Percentiles rank a stretch among this genome's conserved stretches.
Evolutionary conservation across 805 yeast species (phyloP).

Genomic region (Metschnikowia lachancei): DNA sequence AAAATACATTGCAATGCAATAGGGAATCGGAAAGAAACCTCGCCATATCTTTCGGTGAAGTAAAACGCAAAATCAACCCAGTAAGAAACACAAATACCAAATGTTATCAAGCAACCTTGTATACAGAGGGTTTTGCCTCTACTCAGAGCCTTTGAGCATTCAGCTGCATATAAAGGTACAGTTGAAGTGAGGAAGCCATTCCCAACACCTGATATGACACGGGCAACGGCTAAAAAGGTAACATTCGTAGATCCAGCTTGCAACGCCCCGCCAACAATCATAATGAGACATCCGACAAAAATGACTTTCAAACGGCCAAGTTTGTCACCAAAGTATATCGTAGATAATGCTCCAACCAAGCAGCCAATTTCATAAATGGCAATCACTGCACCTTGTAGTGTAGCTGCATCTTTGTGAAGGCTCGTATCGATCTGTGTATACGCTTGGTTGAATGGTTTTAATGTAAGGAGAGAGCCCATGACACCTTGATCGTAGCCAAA

Average conservation of each 20-base stretch:
- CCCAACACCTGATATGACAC: constrained; percentile 35
- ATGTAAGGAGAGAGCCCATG: constrained; percentile 31
- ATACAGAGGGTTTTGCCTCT: constrained; percentile 32
- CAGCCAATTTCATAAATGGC: constrained; percentile 26
- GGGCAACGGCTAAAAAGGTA: constrained; percentile 31
- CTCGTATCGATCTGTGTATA: constrained; percentile 20
- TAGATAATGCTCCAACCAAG: constrained; percentile 21
- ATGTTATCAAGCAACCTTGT: constrained; percentile 29
- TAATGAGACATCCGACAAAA: constrained; percentile 22
- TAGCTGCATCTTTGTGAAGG: constrained; percentile 14
- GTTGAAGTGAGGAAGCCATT: constrained; percentile 36
- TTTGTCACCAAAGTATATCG: constrained; percentile 23
- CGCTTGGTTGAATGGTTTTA: constrained; percentile 20
- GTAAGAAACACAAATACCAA: constrained; percentile 32
- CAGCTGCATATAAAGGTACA: constrained; percentile 38
- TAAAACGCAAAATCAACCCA: constrained; percentile 39
- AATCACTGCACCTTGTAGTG: constrained; percentile 24
- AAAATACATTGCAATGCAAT: constrained; percentile 31
- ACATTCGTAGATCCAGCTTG: constrained; percentile 23
- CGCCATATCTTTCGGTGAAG: constrained; percentile 23
- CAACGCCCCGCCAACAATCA: constrained; percentile 25
- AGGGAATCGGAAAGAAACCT: constrained; percentile 34
- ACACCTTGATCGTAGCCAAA: constrained; percentile 45
- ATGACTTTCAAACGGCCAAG: constrained; percentile 24
- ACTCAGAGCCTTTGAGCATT: constrained; percentile 32